These are phyloP conservation scores for Aspergillus cristatus DNA, from an alignment of 495 filamentous ascomycete species.

Conservation along the genomic window DNA sequence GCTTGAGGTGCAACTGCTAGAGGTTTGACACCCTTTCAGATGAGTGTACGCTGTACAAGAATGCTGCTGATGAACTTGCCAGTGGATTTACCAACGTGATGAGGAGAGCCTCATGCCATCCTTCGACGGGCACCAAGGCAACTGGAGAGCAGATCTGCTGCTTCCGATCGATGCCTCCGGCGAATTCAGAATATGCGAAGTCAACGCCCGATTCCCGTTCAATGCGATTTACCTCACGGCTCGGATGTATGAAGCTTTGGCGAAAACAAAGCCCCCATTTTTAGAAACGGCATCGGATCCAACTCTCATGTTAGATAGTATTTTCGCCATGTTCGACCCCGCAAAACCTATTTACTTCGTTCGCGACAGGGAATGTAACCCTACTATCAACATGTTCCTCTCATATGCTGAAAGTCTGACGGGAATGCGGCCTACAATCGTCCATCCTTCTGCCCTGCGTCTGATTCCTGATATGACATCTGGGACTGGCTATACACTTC, in stretches of 20 bases:
- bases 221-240: neutral
- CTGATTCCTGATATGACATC: neutral
- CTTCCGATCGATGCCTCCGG: neutral
- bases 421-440: neutral
- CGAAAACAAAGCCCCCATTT: neutral
- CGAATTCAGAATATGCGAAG: constrained; percentile 1
- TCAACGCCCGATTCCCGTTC: constrained; percentile 1
- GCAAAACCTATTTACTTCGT: neutral
- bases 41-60: neutral
- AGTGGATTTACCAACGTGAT: neutral
- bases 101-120: neutral
- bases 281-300: neutral
- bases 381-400: neutral
- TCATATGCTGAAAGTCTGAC: neutral
- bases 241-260: neutral
- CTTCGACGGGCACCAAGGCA: neutral
- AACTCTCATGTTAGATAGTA: neutral
- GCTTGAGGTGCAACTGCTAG: constrained; percentile 1
- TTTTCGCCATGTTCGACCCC: neutral
- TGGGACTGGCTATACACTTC: neutral
- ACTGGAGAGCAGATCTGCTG: neutral
- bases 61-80: neutral
- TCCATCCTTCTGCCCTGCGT: neutral
- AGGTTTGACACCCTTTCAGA: neutral
- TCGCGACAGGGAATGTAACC: neutral